These are phyloP conservation scores for Trichoderma reesei DNA, from an alignment of 495 filamentous ascomycete species.

Conservation along the genomic window DNA sequence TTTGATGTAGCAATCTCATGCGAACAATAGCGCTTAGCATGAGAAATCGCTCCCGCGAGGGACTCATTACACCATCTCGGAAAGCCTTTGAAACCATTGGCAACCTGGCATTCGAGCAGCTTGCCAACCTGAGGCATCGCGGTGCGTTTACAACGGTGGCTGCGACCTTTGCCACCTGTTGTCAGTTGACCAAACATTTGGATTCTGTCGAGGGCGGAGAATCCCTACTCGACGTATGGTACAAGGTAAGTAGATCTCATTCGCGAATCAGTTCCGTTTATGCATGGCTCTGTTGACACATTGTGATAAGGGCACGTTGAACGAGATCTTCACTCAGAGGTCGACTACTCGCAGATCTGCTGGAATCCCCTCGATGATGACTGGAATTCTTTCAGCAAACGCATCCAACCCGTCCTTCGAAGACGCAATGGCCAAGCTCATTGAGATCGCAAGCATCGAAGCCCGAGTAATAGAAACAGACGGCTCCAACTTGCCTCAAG, in stretches of 20 bases:
- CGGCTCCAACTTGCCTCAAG: conserved; percentile 67
- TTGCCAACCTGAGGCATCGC: conserved; percentile 75
- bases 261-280: not conserved
- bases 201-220: conserved; percentile 25
- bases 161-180: conserved; percentile 74
- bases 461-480: conserved; percentile 43
- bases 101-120: conserved; percentile 63
- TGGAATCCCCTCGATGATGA: conserved; percentile 77
- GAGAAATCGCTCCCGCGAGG: conserved; percentile 20
- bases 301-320: conserved; percentile 41
- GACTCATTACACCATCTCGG: conserved; percentile 26
- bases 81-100: conserved; percentile 50
- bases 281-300: conserved; percentile 12
- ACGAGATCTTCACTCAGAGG: conserved; percentile 56
- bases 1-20: conserved; percentile 40
- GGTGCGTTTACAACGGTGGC: conserved; percentile 92
- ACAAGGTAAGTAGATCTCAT: conserved; percentile 43
- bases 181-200: conserved; percentile 43
- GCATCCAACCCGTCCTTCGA: conserved; percentile 37
- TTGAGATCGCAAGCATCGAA: conserved; percentile 45
- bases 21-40: conserved; percentile 43
- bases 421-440: conserved; percentile 40
- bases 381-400: conserved; percentile 58
- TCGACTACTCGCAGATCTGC: conserved; percentile 87
- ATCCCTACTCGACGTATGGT: conserved; percentile 50